Evolutionary conservation across 108 stramenopile species (phyloP).

Genomic region (Nitzschia palea): DNA sequence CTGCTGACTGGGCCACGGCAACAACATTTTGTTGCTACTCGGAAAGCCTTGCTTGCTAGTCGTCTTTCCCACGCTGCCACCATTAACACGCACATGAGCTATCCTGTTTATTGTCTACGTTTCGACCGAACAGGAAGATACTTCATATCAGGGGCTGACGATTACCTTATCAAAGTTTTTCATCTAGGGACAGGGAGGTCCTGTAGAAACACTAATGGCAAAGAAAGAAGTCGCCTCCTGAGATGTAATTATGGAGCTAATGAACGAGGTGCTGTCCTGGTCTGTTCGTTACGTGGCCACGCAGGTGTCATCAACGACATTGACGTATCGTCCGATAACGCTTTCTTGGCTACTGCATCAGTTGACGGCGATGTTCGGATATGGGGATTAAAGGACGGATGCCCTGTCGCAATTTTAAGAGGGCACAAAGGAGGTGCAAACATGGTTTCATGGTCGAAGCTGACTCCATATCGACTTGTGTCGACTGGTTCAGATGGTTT

Average conservation of each 20-base stretch:
- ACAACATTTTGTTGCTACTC: conserved; percentile 15
- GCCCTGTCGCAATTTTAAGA: conserved; percentile 78
- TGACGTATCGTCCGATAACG: conserved; percentile 89
- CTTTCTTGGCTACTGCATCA: conserved; percentile 87
- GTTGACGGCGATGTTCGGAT: conserved; percentile 85
- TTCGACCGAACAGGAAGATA: conserved; percentile 91
- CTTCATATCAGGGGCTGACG: conserved; percentile 94
- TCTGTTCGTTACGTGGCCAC: conserved; percentile 90
- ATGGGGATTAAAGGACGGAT: conserved; percentile 87
- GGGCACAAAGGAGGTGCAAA: conserved; percentile 82
- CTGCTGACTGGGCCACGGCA: not conserved
- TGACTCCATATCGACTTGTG: conserved; percentile 76
- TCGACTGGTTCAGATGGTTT: conserved; percentile 76
- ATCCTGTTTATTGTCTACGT: conserved; percentile 86
- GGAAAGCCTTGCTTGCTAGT: conserved; percentile 46
- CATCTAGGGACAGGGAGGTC: conserved; percentile 53
- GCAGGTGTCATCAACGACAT: conserved; percentile 91
- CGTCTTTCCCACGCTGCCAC: conserved; percentile 77
- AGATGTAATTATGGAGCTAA: conserved; percentile 60
- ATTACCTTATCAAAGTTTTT: conserved; percentile 90
- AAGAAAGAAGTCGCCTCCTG: conserved; percentile 17
- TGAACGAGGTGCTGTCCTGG: conserved; percentile 71
- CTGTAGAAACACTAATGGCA: not conserved
- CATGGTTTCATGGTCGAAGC: conserved; percentile 85
- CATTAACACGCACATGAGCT: conserved; percentile 80